Percentiles rank a stretch among this genome's conserved stretches.
phyloP scores from a whole-genome alignment of 768 basidiomycete genomes.

The Hortiboletus campestris region DNA sequence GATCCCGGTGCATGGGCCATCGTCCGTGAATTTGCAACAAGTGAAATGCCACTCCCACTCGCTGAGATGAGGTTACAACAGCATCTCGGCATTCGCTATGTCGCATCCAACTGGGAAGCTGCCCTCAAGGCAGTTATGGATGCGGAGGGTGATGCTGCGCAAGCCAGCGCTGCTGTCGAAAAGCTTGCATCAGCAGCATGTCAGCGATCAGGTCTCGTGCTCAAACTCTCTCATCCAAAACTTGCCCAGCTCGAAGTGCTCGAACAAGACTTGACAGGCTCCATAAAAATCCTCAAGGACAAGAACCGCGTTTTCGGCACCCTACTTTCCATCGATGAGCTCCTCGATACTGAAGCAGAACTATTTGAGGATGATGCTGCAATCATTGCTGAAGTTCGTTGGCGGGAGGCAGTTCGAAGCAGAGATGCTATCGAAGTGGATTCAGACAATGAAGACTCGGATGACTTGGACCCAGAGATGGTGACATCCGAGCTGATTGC shows the following conservation, averaged over 20 bases:
- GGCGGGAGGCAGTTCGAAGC: too few relatives aligned
- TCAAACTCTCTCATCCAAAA: neutral
- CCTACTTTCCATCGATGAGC: neutral
- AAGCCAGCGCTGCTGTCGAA: neutral
- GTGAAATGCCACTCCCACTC: too few relatives aligned
- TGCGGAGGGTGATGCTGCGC: too few relatives aligned
- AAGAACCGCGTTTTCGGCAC: neutral
- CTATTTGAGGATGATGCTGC: neutral
- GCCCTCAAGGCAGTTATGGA: too few relatives aligned
- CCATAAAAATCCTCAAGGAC: neutral
- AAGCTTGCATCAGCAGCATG: neutral
- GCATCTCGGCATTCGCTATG: too few relatives aligned
- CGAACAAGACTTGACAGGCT: neutral
- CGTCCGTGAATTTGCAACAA: too few relatives aligned
- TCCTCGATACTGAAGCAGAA: neutral
- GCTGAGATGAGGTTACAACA: too few relatives aligned
- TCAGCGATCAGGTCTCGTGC: neutral
- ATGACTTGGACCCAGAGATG: neutral
- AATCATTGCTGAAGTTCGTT: neutral
- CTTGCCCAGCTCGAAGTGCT: neutral
- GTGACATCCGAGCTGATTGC: neutral
- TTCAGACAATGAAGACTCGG: neutral
- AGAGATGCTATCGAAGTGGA: neutral
- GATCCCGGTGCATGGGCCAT: too few relatives aligned
- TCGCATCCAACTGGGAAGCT: too few relatives aligned